Conservation (phyloP, 257 asterid genomes). For the Ophiorrhiza pumila region DNA sequence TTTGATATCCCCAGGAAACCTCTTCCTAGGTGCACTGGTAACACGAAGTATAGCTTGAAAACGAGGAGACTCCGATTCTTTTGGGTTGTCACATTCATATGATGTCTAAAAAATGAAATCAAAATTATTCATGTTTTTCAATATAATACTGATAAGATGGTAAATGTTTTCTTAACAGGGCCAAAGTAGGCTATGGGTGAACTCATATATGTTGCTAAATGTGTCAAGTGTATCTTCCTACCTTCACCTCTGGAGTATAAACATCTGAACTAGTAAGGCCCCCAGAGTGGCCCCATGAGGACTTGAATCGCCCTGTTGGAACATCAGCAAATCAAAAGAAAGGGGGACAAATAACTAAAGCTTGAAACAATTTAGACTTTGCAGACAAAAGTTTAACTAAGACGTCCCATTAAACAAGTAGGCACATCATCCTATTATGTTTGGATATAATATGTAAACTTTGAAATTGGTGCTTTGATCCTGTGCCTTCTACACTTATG, state of each 20-base stretch:
- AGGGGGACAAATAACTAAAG: background rate
- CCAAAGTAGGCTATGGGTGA: background rate
- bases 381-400: background rate
- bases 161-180: background rate
- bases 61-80: constrained; percentile 97
- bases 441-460: background rate
- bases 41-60: constrained; percentile 97
- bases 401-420: background rate
- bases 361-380: background rate
- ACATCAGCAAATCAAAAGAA: background rate
- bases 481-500: background rate
- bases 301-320: constrained; percentile 27
- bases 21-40: constrained; percentile 97
- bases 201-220: constrained; percentile 14
- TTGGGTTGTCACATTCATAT: constrained; percentile 89
- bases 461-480: no score
- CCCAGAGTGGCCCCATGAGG: constrained; percentile 43
- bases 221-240: constrained; percentile 20
- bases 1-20: constrained; percentile 91
- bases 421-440: no score
- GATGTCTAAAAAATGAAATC: constrained; percentile 46
- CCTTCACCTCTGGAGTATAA: constrained; percentile 44
- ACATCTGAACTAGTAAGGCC: constrained; percentile 30
- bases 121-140: background rate
- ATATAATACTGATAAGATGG: background rate